Base-by-base conservation (phyloP, 345 rosid genomes). In the Melastoma malabathricum region DNA sequence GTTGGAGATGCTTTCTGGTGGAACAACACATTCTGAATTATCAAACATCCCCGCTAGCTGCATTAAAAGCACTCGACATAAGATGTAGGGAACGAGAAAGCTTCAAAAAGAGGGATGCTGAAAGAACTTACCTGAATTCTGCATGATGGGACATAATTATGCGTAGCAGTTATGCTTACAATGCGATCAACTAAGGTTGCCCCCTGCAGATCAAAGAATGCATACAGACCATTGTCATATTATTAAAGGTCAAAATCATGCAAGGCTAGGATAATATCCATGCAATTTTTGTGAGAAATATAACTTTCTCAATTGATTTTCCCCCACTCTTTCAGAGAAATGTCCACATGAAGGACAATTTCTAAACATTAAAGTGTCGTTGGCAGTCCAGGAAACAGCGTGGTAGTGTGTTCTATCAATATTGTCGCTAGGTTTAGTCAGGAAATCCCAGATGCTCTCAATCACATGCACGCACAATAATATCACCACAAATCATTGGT, bases 181-280 rank as follows among this genome's bases (percentile, higher is more conserved):
- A 84, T 75, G 61, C 67, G 76, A 74, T 92, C 98, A 10, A 92
- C 80, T 27, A 92, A 75, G 41, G 98, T 92, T 44, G 98, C 96
- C 50, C 96, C 95, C 98, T 92, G 73, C 57, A 74, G 47, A 39
- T 34, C 25, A 56, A 34, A 49, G 20, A 17, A 41, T 15, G 58
- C 38, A 16, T 51, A n/a, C 20, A 15, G 15, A 15, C 19, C 47
- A 27, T 27, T 44, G 16, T 16, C n/a, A 15, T 22, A 50, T 13
- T 14, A 16, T 38, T 18, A 56, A 38, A 57, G 12, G 47, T 17
- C 18, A 38, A 34, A 13, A 18, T 18, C 16, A 50, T 51, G 5
- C 10, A 17, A 50, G 41, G 41, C 14, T 27, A 29, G 53, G 25
- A 22, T 22, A 22, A 22, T 22, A 22, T 22, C 25, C 25, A 22